These are phyloP conservation scores for Kandelia obovata DNA, from an alignment of 345 rosid species.

Conservation along the genomic window DNA sequence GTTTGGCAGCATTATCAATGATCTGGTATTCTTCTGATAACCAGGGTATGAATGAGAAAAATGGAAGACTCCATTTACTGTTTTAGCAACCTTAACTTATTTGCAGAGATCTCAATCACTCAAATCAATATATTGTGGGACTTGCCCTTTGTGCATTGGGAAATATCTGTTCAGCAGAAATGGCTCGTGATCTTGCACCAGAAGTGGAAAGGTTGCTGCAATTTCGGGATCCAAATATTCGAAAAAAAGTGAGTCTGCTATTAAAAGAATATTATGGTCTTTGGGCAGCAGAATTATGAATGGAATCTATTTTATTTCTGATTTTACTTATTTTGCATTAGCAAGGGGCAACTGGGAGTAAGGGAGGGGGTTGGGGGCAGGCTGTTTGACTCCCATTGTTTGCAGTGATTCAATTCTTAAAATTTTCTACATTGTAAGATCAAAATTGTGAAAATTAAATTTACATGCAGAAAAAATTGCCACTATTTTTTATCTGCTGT, in stretches of 20 bases:
- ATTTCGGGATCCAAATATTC: slow-evolving; percentile 97
- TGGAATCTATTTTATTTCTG: neutral
- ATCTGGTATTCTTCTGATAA: neutral
- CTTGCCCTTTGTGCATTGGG: slow-evolving; percentile 99
- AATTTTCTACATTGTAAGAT: neutral
- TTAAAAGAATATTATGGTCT: slow-evolving; percentile 6
- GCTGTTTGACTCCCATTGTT: neutral
- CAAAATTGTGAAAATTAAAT: neutral
- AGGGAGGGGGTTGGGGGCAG: neutral
- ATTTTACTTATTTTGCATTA: neutral
- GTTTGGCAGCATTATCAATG: neutral
- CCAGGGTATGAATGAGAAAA: neutral
- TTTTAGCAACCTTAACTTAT: slow-evolving; percentile 53
- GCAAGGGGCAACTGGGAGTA: neutral
- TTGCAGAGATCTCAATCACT: slow-evolving; percentile 93
- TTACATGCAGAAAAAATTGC: neutral
- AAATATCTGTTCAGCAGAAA: slow-evolving; percentile 95
- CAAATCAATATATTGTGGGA: slow-evolving; percentile 96
- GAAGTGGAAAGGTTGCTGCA: slow-evolving; percentile 96
- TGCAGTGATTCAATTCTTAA: neutral
- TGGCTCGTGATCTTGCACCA: slow-evolving; percentile 99
- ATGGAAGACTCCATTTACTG: neutral
- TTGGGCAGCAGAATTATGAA: neutral
- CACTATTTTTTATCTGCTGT: neutral
- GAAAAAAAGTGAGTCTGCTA: slow-evolving; percentile 69